Percentiles rank a stretch among this genome's conserved stretches.
phyloP scores from a whole-genome alignment of 2,329 filamentous ascomycete species.

The Elsinoe arachidis region DNA sequence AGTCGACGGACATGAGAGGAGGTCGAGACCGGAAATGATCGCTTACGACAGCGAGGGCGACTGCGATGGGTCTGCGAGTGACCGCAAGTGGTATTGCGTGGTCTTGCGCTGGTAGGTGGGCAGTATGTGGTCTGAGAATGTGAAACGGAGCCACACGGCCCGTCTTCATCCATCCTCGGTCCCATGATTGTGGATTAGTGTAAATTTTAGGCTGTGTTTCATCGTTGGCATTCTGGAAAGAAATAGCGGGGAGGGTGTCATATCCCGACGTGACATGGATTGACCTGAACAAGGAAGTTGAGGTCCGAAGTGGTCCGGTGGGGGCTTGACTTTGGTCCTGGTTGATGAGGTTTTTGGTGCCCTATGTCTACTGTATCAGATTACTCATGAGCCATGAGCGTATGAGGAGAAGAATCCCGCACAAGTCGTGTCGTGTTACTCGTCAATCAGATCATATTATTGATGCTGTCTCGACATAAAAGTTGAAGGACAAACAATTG shows the following conservation, averaged over 20 bases:
- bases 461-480: too few species aligned
- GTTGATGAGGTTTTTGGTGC: background rate
- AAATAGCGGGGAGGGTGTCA: background rate
- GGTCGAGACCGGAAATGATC: background rate
- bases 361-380: background rate
- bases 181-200: background rate
- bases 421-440: too few species aligned
- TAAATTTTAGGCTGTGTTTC: slow-evolving; percentile 3
- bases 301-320: background rate
- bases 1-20: background rate
- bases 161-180: slow-evolving; percentile 3
- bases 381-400: background rate
- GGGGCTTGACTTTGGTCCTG: background rate
- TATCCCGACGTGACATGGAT: background rate
- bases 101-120: background rate
- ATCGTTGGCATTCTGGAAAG: background rate
- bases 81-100: background rate
- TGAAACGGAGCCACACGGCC: slow-evolving; percentile 4
- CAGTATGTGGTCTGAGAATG: background rate
- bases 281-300: background rate
- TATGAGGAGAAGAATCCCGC: too few species aligned
- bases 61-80: too few species aligned
- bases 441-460: too few species aligned
- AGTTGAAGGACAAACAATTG: too few species aligned
- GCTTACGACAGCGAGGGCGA: background rate